phyloP scores from a whole-genome alignment of 1,284 basidiomycete species.

The Cryptococcus amylolentus region DNA sequence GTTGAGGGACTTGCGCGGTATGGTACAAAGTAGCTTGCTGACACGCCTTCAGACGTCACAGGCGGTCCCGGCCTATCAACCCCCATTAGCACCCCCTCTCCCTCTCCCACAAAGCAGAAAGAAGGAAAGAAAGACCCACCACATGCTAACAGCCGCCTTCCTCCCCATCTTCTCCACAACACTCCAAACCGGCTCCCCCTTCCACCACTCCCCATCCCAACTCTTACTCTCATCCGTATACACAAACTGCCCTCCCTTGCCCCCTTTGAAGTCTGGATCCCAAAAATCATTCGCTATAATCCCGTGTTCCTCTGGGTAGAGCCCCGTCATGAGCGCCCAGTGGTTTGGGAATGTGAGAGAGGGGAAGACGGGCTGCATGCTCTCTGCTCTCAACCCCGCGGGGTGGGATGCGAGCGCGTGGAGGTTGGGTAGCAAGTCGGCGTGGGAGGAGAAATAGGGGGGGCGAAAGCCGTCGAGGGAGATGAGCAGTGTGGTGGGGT shows the following conservation, averaged over 20 bases:
- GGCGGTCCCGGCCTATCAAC: conserved; percentile 71
- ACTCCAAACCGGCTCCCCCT: conserved; percentile 88
- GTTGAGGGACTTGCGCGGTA: conserved; percentile 58
- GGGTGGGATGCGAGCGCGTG: conserved; percentile 11
- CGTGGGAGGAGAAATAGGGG: conserved; percentile 24
- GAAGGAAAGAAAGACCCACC: conserved; percentile 55
- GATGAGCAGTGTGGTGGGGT: conserved; percentile 31
- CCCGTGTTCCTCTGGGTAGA: conserved; percentile 81
- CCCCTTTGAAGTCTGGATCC: conserved; percentile 56
- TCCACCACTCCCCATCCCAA: conserved; percentile 75
- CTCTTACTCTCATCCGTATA: conserved; percentile 60
- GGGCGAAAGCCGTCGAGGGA: conserved; percentile 37
- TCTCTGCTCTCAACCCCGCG: conserved; percentile 76
- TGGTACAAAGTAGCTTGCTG: conserved; percentile 70
- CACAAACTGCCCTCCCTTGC: conserved; percentile 16
- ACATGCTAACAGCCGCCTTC: conserved; percentile 83
- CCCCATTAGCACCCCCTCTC: not conserved
- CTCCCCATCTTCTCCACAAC: conserved; percentile 69
- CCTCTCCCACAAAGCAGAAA: not conserved
- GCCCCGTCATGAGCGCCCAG: conserved; percentile 80
- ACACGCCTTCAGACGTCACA: conserved; percentile 60
- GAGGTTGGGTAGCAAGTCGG: conserved; percentile 23
- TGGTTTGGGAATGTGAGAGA: conserved; percentile 91
- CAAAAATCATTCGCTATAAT: conserved; percentile 90
- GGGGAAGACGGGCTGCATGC: conserved; percentile 80